Evolutionary conservation across 148 eudicot species (phyloP).

Genomic region (Pharnaceum exiguum): DNA sequence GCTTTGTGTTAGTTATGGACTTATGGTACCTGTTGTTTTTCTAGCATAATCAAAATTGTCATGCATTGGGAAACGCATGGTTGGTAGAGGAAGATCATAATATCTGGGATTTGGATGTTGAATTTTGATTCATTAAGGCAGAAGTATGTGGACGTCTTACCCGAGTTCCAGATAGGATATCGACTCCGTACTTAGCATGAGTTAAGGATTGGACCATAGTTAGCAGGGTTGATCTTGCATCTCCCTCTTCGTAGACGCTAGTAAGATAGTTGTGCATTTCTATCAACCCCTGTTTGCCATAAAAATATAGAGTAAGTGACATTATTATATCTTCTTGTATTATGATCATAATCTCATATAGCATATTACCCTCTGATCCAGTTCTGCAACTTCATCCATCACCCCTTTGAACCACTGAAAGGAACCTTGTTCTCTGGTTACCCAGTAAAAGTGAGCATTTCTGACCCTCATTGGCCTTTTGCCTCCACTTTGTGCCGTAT

Average conservation of each 20-base stretch:
- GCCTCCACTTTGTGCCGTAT: slow-evolving; percentile 37
- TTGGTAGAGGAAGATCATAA: not conserved
- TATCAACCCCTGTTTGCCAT: slow-evolving; percentile 59
- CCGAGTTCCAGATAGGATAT: slow-evolving; percentile 89
- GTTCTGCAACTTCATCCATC: slow-evolving; percentile 91
- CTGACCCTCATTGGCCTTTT: slow-evolving; percentile 54
- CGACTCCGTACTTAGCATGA: slow-evolving; percentile 93
- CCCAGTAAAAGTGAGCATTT: slow-evolving; percentile 94
- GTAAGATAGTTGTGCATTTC: slow-evolving; percentile 96
- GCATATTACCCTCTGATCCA: slow-evolving; percentile 72
- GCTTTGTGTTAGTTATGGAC: slow-evolving; percentile 1
- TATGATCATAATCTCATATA: not conserved
- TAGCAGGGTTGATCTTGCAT: slow-evolving; percentile 89
- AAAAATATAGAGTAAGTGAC: not conserved
- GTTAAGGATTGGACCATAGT: slow-evolving; percentile 92
- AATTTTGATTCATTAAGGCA: not conserved
- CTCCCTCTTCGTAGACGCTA: slow-evolving; percentile 95
- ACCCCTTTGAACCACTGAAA: slow-evolving; percentile 99
- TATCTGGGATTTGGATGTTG: not conserved
- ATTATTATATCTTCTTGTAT: not conserved
- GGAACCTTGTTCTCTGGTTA: slow-evolving; percentile 85
- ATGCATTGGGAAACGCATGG: not conserved
- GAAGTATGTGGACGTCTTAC: slow-evolving; percentile 35
- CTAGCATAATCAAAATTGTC: not conserved
- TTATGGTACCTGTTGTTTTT: not conserved